Percentiles rank a stretch among this genome's conserved stretches.
Conservation (phyloP, 139 green algal species). For the Diplosphaera chodatii region DNA sequence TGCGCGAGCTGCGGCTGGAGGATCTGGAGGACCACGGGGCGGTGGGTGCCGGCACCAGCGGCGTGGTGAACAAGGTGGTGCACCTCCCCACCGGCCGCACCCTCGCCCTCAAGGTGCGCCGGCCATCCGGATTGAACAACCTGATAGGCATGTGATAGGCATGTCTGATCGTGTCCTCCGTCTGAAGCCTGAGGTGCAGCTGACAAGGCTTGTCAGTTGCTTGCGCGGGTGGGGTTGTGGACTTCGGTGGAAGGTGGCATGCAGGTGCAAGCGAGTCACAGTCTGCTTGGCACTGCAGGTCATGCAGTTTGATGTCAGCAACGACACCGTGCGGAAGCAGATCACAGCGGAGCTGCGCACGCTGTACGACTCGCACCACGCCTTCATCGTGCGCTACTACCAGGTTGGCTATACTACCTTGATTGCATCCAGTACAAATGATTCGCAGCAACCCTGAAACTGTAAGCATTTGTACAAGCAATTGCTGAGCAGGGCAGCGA, state of each 20-base stretch:
- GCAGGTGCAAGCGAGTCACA: too few relatives aligned
- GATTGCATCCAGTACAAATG: too few relatives aligned
- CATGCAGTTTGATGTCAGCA: conserved; percentile 57
- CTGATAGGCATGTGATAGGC: too few relatives aligned
- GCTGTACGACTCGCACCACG: conserved; percentile 40
- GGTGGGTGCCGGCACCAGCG: conserved; percentile 55
- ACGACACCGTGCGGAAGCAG: conserved; percentile 44
- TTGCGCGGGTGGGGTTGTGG: too few relatives aligned
- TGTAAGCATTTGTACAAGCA: too few relatives aligned
- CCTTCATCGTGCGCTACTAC: conserved; percentile 42
- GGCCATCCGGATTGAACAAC: too few relatives aligned
- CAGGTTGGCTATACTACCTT: not conserved
- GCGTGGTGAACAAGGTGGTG: conserved; percentile 53
- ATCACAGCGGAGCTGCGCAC: conserved; percentile 52
- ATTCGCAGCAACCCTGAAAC: too few relatives aligned
- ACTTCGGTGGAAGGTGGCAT: too few relatives aligned
- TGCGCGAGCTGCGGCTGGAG: conserved; percentile 23
- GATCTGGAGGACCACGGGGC: conserved; percentile 48
- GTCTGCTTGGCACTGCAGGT: conserved; percentile 26
- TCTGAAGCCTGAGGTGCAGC: too few relatives aligned
- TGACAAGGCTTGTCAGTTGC: too few relatives aligned
- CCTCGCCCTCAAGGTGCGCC: conserved; percentile 43
- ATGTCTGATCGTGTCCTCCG: too few relatives aligned
- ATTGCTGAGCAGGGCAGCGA: too few relatives aligned
- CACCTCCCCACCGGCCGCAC: conserved; percentile 18